Evolutionary conservation across 1,284 basidiomycete genomes (phyloP).

Genomic region (Tylopilus orsonianus): DNA sequence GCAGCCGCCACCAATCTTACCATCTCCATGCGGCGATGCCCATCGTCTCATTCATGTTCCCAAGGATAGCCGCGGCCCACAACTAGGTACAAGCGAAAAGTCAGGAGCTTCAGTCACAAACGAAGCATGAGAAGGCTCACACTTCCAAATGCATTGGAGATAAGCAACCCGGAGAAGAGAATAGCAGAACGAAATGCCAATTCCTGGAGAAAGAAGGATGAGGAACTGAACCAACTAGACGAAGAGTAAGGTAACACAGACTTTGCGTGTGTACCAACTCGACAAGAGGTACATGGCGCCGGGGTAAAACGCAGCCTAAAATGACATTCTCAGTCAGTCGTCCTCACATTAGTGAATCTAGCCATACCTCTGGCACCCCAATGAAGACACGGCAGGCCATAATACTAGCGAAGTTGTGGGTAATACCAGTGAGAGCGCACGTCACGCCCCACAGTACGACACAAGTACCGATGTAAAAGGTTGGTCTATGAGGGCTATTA

Average conservation of each 20-base stretch:
- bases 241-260: slow-evolving; percentile 13
- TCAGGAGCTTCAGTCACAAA: no score
- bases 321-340: background rate
- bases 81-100: no score
- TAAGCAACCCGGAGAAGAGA: slow-evolving; percentile 65
- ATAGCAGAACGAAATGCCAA: slow-evolving; percentile 69
- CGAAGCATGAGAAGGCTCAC: slow-evolving; percentile 39
- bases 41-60: slow-evolving; percentile 63
- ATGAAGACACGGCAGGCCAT: slow-evolving; percentile 62
- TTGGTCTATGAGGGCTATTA: slow-evolving; percentile 43
- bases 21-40: slow-evolving; percentile 75
- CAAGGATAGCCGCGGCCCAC: slow-evolving; percentile 69
- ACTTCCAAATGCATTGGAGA: slow-evolving; percentile 76
- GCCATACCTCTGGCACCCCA: slow-evolving; percentile 56
- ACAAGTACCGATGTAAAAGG: slow-evolving; percentile 60
- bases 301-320: slow-evolving; percentile 61
- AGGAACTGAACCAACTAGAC: background rate
- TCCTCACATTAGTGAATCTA: background rate
- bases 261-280: slow-evolving; percentile 72
- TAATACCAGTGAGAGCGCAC: slow-evolving; percentile 59
- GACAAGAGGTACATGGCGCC: no score
- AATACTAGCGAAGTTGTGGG: slow-evolving; percentile 55
- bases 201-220: slow-evolving; percentile 41
- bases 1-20: no score
- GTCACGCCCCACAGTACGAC: slow-evolving; percentile 65